phyloP scores from a whole-genome alignment of 305 asterid species.

The Ilex paraguariensis region DNA sequence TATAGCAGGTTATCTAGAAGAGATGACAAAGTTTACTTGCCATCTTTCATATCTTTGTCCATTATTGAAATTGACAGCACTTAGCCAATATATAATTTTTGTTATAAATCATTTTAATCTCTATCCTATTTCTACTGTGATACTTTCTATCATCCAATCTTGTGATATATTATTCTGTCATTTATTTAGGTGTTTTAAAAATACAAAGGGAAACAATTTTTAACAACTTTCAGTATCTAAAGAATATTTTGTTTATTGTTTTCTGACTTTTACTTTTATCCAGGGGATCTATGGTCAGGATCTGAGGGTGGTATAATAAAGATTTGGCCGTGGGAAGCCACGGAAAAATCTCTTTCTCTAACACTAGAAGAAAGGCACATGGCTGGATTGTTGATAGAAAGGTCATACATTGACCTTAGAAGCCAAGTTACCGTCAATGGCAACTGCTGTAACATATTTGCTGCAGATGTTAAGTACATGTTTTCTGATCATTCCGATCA shows the following conservation, averaged over 20 bases:
- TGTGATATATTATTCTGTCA: background rate
- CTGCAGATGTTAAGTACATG: slow-evolving; percentile 75
- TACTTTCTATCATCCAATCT: background rate
- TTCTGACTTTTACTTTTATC: slow-evolving; percentile 19
- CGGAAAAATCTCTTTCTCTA: slow-evolving; percentile 66
- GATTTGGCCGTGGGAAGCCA: slow-evolving; percentile 96
- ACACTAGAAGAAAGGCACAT: slow-evolving; percentile 68
- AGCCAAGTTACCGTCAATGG: slow-evolving; percentile 65
- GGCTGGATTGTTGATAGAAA: slow-evolving; percentile 76
- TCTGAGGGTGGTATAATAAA: slow-evolving; percentile 86
- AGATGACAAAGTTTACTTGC: too few relatives aligned
- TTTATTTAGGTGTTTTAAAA: too few relatives aligned
- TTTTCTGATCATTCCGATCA: slow-evolving; percentile 65
- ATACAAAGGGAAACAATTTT: too few relatives aligned
- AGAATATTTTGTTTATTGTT: slow-evolving; percentile 1
- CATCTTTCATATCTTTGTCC: too few relatives aligned
- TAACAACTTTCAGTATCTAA: too few relatives aligned
- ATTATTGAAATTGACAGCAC: too few relatives aligned
- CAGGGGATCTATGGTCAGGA: slow-evolving; percentile 96
- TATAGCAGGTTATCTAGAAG: too few relatives aligned
- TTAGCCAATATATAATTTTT: too few relatives aligned
- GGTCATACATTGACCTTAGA: slow-evolving; percentile 80
- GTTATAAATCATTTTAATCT: too few relatives aligned
- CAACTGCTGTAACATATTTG: slow-evolving; percentile 49
- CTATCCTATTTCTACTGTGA: slow-evolving; percentile 1